A percentile compares a stretch with the other conserved stretches of the same genome.
Evolutionary conservation across 2,329 filamentous ascomycete genomes (phyloP).

Genomic region (Phialophora chinensis): DNA sequence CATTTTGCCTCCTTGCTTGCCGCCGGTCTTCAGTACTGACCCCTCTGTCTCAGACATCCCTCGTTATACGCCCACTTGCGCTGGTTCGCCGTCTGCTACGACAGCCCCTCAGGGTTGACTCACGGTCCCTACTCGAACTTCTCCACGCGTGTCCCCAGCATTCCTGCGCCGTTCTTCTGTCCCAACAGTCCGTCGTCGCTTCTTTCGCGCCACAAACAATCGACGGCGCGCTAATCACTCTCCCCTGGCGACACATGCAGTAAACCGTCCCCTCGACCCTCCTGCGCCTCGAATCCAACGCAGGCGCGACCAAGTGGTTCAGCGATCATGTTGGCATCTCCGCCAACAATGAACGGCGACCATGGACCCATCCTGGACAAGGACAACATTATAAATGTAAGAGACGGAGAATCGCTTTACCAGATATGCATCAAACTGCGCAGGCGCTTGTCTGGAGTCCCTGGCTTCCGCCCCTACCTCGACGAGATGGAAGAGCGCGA

Average conservation of each 20-base stretch:
- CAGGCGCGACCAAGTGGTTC: constrained; percentile 1
- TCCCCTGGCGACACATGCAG: constrained; percentile 19
- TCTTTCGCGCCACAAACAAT: constrained; percentile 3
- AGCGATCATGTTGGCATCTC: constrained; percentile 44
- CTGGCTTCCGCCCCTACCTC: constrained; percentile 78
- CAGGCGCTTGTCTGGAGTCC: constrained; percentile 79
- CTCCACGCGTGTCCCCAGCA: constrained; percentile 15
- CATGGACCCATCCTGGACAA: constrained; percentile 73
- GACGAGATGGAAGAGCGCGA: constrained; percentile 72
- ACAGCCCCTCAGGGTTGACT: constrained; percentile 4
- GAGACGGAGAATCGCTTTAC: constrained; percentile 93
- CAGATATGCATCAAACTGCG: constrained; percentile 90
- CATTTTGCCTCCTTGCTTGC: constrained; percentile 26
- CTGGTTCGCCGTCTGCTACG: constrained; percentile 30
- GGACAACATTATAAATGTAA: constrained; percentile 95
- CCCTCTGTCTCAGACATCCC: constrained; percentile 26
- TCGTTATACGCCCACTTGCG: constrained; percentile 26
- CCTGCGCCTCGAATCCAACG: background rate
- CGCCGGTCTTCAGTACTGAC: constrained; percentile 20
- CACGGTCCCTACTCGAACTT: constrained; percentile 23
- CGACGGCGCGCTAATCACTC: constrained; percentile 2
- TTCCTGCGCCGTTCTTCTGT: background rate
- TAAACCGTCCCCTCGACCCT: constrained; percentile 1
- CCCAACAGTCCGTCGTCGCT: background rate
- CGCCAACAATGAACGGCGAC: constrained; percentile 44